Percentiles rank a stretch among this genome's conserved stretches.
These are phyloP conservation scores for Mycena metata DNA, from an alignment of 768 basidiomycete species.

Conservation along the genomic window DNA sequence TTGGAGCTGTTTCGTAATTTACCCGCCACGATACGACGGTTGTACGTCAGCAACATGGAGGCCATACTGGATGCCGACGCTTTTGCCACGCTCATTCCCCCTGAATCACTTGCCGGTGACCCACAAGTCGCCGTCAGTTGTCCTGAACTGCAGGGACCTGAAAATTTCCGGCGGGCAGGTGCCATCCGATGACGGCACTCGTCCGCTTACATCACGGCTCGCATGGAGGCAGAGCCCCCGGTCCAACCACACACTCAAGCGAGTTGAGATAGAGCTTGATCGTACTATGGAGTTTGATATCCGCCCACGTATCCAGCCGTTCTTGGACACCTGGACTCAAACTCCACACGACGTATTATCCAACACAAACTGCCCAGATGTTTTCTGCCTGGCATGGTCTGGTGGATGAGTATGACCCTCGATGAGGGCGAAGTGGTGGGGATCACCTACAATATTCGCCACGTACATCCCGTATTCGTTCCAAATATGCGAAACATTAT, in stretches of 20 bases:
- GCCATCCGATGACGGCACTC: not conserved
- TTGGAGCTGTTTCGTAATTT: no score
- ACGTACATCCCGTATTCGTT: no score
- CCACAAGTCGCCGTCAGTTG: not conserved
- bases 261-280: not conserved
- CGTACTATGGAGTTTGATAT: slow-evolving; percentile 2
- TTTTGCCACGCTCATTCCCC: no score
- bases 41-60: not conserved
- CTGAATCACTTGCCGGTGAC: not conserved
- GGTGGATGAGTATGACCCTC: no score
- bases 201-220: not conserved
- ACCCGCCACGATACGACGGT: not conserved
- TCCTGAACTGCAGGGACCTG: not conserved
- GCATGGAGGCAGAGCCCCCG: not conserved
- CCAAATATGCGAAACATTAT: no score
- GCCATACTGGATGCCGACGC: not conserved
- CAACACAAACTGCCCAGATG: rapidly evolving
- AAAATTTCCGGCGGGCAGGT: not conserved
- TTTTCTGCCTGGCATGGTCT: slow-evolving; percentile 13
- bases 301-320: not conserved
- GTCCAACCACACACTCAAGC: not conserved
- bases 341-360: not conserved
- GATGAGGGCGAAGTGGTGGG: no score
- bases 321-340: not conserved
- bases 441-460: no score